Percentiles rank a stretch among this genome's conserved stretches.
phyloP scores from a whole-genome alignment of 2,329 filamentous ascomycete genomes.

The Sarocladiaceae sp. region DNA sequence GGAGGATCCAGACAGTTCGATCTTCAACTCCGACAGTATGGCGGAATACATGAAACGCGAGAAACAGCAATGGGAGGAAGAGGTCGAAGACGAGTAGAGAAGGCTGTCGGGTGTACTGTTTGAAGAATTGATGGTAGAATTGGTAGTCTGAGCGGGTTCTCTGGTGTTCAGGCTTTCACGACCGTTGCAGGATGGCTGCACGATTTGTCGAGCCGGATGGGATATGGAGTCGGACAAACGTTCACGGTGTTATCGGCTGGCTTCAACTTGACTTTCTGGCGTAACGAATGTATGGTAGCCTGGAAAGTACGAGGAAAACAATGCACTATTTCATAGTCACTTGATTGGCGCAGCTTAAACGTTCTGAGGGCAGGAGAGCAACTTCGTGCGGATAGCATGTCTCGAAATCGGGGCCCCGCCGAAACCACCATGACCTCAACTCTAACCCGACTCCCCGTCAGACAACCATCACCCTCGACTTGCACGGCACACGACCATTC shows the following conservation, averaged over 20 bases:
- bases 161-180: neutral
- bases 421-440: slow-evolving; percentile 2
- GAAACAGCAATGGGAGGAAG: slow-evolving; percentile 77
- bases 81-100: slow-evolving; percentile 60
- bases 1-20: slow-evolving; percentile 59
- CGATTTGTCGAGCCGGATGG: neutral
- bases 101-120: neutral
- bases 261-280: neutral
- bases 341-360: too few species aligned
- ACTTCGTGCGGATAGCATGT: neutral
- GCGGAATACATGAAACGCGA: slow-evolving; percentile 68
- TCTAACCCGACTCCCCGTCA: neutral
- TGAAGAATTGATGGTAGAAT: neutral
- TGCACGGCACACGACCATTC: too few species aligned
- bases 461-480: neutral
- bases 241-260: neutral
- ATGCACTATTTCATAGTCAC: neutral
- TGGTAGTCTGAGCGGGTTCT: neutral
- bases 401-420: slow-evolving; percentile 1
- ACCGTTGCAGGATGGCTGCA: neutral
- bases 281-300: neutral
- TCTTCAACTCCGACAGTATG: slow-evolving; percentile 75
- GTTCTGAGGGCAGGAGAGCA: too few species aligned
- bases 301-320: neutral
- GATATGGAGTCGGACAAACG: neutral